A percentile compares a stretch with the other conserved stretches of the same genome.
phyloP scores from a whole-genome alignment of 2,329 filamentous ascomycete genomes.

The Thermomyces lanuginosus region DNA sequence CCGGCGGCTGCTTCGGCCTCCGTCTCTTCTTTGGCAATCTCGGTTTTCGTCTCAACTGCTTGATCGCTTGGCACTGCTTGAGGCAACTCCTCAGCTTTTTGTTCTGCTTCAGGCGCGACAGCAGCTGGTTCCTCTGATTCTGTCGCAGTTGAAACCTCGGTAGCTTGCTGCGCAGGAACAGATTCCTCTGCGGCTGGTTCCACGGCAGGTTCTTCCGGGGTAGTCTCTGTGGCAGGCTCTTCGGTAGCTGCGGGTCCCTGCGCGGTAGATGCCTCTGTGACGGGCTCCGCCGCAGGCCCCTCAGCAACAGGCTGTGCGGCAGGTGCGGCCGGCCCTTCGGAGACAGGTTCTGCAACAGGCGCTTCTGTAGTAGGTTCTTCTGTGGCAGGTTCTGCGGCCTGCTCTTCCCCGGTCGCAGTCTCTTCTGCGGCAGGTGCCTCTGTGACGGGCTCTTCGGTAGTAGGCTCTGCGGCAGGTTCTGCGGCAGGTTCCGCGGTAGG shows the following conservation, averaged over 20 bases:
- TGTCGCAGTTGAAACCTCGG: no score
- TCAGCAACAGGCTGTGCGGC: not conserved
- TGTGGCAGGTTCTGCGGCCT: slow-evolving; percentile 4
- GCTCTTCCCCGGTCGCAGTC: slow-evolving; percentile 6
- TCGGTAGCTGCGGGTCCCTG: slow-evolving; percentile 5
- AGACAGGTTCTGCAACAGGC: slow-evolving; percentile 4
- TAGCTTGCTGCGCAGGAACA: slow-evolving; percentile 4
- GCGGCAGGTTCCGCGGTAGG: slow-evolving; percentile 1
- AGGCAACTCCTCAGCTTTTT: slow-evolving; percentile 5
- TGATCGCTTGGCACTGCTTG: slow-evolving; percentile 5
- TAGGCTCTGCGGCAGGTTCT: not conserved
- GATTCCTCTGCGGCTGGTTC: slow-evolving; percentile 6
- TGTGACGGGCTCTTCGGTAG: slow-evolving; percentile 1
- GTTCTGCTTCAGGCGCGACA: slow-evolving; percentile 5
- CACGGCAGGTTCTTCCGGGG: slow-evolving; percentile 1
- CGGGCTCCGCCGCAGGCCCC: not conserved
- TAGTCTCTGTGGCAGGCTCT: not conserved
- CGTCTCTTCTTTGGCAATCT: slow-evolving; percentile 6
- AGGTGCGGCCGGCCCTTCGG: slow-evolving; percentile 1
- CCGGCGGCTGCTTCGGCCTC: slow-evolving; percentile 12
- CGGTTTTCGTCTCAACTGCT: slow-evolving; percentile 1
- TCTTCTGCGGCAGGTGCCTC: slow-evolving; percentile 5
- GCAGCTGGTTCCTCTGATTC: no score
- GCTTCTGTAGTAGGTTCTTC: slow-evolving; percentile 3
- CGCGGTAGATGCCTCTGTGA: slow-evolving; percentile 2